Conservation (phyloP, 2,329 filamentous ascomycete genomes). For the Teratosphaeria pseudoeucalypti region DNA sequence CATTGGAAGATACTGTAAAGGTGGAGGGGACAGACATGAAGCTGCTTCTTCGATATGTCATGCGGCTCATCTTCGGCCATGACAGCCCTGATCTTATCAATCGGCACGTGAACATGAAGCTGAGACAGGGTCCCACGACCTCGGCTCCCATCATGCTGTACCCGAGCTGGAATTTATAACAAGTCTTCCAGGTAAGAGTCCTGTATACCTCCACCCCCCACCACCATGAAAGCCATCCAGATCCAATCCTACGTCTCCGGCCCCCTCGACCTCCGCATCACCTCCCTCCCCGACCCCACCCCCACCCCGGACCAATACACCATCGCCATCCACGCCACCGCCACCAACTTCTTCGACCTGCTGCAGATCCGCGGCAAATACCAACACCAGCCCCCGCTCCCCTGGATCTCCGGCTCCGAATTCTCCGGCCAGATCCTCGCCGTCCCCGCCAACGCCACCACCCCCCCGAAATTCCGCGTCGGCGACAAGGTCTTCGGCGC, state of each 20-base stretch:
- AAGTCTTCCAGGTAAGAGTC: no score
- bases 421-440: slow-evolving; percentile 71
- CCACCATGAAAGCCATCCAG: slow-evolving; percentile 57
- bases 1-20: neutral
- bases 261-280: slow-evolving; percentile 67
- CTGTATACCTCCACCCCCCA: neutral
- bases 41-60: no score
- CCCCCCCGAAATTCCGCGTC: slow-evolving; percentile 50
- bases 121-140: neutral
- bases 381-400: slow-evolving; percentile 78
- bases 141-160: neutral
- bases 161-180: no score
- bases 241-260: slow-evolving; percentile 41
- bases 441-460: slow-evolving; percentile 41
- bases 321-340: slow-evolving; percentile 74
- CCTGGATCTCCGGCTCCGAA: slow-evolving; percentile 79
- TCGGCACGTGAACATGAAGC: neutral
- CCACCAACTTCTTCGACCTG: slow-evolving; percentile 95
- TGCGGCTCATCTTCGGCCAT: neutral
- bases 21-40: neutral
- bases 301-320: slow-evolving; percentile 69
- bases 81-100: neutral
- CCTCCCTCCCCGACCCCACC: slow-evolving; percentile 61
- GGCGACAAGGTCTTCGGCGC: slow-evolving; percentile 83
- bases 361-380: slow-evolving; percentile 94